Evolutionary conservation across 768 basidiomycete genomes (phyloP), one percentile per base, ranked within the genome.

Genomic region (Lentinus tigrinus): DNA sequence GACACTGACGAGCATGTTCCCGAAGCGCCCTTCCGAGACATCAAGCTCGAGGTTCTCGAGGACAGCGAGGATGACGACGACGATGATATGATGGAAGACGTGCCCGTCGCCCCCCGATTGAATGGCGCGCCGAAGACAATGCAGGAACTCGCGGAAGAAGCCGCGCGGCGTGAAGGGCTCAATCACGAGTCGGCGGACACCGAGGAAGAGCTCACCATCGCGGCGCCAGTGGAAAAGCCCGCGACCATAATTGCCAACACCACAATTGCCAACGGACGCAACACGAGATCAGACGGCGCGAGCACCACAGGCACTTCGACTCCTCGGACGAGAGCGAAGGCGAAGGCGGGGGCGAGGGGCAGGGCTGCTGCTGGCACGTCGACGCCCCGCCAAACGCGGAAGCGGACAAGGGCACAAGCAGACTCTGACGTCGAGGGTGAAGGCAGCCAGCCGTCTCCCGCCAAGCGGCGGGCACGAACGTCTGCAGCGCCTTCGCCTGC

Each of bases 121-220:
- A 64, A 46, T 58, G 58, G 50, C 61, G 68, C 61, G 13, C 82
- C 85, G 14, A 87, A 81, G 70, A 84, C 85, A 17, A 85, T 90
- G 86, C 75, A 76, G 28, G 80, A 89, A 62, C 74, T 89, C 58
- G 86, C 85, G 11, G 84, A 84, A 58, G 78, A 75, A 47, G 61
- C 67, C 28, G 57, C 68, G 10, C 63, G 48, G 21, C 49, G 49
- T 38, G 38, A 26, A 19, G 51, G 26, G 24, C 1, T 17, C 28
- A 40, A 21, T 17, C 38, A 39, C 17, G 8, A 26, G 21, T 8
- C 51, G 31, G 44, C 54, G 34, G 31, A 23, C 38, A 44, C 24
- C 44, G 42, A 47, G 24, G 46, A 58, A 37, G 50, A 63, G 37
- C 47, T 46, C 39, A 10, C 19, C 31, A 31, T 38, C 43, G 57